phyloP scores from a whole-genome alignment of 305 asterid species.

The Galium porrigens region DNA sequence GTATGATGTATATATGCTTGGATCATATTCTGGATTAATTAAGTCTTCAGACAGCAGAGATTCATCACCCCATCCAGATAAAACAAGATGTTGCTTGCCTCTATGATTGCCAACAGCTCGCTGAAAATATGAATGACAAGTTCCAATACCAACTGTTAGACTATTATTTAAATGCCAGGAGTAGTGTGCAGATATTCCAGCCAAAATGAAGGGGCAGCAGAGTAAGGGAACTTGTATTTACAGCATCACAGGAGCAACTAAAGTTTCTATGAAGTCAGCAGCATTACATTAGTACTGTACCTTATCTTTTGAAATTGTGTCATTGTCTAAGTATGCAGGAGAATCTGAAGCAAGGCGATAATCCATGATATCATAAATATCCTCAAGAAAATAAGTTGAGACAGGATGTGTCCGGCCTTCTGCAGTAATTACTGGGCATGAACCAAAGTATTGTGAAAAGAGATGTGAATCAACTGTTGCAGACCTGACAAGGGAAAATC shows the following conservation, averaged over 20 bases:
- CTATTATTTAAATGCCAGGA: not conserved
- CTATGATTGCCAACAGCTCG: constrained; percentile 66
- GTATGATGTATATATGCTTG: constrained; percentile 45
- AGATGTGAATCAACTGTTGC: constrained; percentile 88
- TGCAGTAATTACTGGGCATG: constrained; percentile 89
- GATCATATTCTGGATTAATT: constrained; percentile 49
- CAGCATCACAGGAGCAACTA: not conserved
- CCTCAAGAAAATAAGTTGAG: constrained; percentile 73
- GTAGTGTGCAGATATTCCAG: not conserved
- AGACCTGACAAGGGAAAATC: constrained; percentile 39
- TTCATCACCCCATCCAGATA: constrained; percentile 95
- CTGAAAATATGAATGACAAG: constrained; percentile 27
- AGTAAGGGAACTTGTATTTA: not conserved
- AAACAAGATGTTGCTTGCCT: constrained; percentile 74
- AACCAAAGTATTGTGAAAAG: constrained; percentile 75
- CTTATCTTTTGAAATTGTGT: constrained; percentile 40
- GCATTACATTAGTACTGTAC: constrained; percentile 23
- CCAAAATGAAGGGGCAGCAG: not conserved
- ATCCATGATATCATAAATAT: constrained; percentile 57
- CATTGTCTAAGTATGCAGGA: constrained; percentile 53
- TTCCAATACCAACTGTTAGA: not conserved
- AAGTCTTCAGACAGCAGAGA: constrained; percentile 63
- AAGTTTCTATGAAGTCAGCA: not conserved
- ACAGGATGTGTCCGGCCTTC: constrained; percentile 91
- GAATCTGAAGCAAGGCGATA: constrained; percentile 86